Base-by-base conservation (phyloP, 2,329 filamentous ascomycete genomes). In the Macroventuria anomochaeta region DNA sequence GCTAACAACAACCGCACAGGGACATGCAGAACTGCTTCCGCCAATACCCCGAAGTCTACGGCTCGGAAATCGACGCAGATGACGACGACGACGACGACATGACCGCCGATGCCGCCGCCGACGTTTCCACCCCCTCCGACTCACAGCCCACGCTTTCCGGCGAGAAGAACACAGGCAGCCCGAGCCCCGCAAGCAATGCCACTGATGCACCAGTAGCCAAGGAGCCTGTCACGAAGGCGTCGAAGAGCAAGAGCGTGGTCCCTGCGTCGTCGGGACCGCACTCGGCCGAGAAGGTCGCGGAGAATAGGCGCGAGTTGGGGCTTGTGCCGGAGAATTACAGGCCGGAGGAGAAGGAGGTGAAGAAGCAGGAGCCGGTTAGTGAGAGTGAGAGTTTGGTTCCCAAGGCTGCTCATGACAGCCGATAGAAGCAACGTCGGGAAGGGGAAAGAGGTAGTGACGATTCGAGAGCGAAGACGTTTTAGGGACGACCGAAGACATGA, bases 1-100 rank as follows among this genome's bases (percentile, higher is more conserved):
- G 43, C 50, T 59, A 53, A 66, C 42, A 17, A 20, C 20, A 13
- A 5, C 15, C 38, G 6, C 21, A 29, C 64, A 96, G 93, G 83
- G 87, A 83, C 67, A 99, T 99, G 95, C 95, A 97, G 80, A 88
- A 93, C 69, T 99, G 95, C 81, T 99, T 99, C 84, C 86, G 92
- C 65, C 80, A 87, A 73, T 90, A 97, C 75, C 95, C 95, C 17
- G 95, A 97, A 36, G 83, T 97, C 55, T 99, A 99, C 76, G 93
- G 92, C 55, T 84, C 89, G 36, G 93, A 97, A 74, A 81, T 97
- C 15, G 88, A 89, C 28, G 89, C 92, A 40, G 92, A 96, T 42
- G 92, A 96, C 43, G 85, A 88, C n/a, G 86, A 88, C 10, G 86
- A 88, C 17, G 83, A 86, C 38, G 78, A 79, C 64, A 50, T 75